These are phyloP conservation scores for Nicotiana undulata DNA, from an alignment of 257 asterid species.

Conservation along the genomic window DNA sequence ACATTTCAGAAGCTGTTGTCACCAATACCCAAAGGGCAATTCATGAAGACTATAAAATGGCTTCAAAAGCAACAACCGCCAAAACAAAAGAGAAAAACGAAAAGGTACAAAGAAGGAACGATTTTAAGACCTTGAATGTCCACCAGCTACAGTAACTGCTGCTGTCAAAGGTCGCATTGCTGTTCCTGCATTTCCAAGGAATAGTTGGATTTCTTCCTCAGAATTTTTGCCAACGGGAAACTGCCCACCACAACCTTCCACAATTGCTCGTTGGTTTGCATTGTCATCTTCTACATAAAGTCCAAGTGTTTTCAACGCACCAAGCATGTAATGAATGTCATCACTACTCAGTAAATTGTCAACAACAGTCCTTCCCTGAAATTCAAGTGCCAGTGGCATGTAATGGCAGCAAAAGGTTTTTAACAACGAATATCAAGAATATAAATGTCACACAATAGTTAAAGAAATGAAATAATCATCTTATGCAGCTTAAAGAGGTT, in stretches of 20 bases:
- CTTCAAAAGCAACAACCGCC: not conserved
- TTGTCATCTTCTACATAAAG: conserved; percentile 70
- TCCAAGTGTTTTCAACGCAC: conserved; percentile 86
- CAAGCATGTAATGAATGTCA: conserved; percentile 91
- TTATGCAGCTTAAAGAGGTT: not conserved
- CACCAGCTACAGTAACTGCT: conserved; percentile 94
- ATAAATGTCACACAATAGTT: not conserved
- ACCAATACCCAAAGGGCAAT: not conserved
- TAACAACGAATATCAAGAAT: not conserved
- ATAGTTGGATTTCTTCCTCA: conserved; percentile 72
- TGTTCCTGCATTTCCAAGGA: conserved; percentile 99
- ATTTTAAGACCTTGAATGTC: conserved; percentile 59
- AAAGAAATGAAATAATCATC: not conserved
- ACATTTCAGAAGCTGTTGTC: not conserved
- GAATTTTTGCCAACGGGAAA: conserved; percentile 79
- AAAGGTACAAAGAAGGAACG: not conserved
- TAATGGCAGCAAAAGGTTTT: not conserved
- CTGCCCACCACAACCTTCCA: conserved; percentile 79
- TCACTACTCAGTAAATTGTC: conserved; percentile 89
- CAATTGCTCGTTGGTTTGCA: conserved; percentile 62
- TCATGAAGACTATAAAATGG: not conserved
- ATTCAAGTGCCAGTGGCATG: conserved; percentile 15
- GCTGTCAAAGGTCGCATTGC: conserved; percentile 99
- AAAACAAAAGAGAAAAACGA: not conserved
- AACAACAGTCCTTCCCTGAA: conserved; percentile 84